Evolutionary conservation across 257 asterid species (phyloP).

Genomic region (Lavandula angustifolia): DNA sequence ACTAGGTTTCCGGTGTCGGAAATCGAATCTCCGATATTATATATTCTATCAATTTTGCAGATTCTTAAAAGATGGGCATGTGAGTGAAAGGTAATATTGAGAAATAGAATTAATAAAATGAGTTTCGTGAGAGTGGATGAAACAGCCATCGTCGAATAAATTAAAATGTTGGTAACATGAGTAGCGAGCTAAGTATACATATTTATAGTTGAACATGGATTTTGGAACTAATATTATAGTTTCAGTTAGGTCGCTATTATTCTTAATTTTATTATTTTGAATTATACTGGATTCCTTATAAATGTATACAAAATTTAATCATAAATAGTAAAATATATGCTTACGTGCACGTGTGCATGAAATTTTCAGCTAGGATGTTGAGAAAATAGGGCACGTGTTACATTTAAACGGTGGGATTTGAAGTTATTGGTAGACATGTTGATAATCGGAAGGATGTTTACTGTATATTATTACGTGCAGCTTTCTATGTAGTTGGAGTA

Average conservation of each 20-base stretch:
- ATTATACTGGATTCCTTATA: too few species aligned
- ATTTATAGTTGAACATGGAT: too few species aligned
- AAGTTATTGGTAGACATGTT: not conserved
- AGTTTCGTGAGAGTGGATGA: constrained; percentile 3
- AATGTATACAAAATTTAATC: too few species aligned
- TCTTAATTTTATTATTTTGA: too few species aligned
- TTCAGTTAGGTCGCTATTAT: too few species aligned
- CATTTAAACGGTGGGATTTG: not conserved
- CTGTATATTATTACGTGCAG: constrained; percentile 10
- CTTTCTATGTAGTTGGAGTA: constrained; percentile 1
- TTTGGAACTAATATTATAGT: too few species aligned
- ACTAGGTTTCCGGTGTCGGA: constrained; percentile 28
- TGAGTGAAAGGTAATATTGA: not conserved
- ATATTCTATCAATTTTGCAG: constrained; percentile 17
- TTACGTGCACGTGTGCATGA: constrained; percentile 15
- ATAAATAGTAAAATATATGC: constrained; percentile 1
- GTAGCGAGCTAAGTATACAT: too few species aligned
- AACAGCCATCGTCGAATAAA: not conserved
- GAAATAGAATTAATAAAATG: not conserved
- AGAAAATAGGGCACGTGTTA: constrained; percentile 1
- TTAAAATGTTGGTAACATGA: not conserved
- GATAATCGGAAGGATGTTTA: not conserved
- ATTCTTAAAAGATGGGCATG: not conserved
- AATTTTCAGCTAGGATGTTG: not conserved
- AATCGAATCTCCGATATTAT: constrained; percentile 26